Percentiles rank a stretch among this genome's conserved stretches.
These are phyloP conservation scores for Fusarium sambucinum DNA, from an alignment of 2,329 filamentous ascomycete species.

Conservation along the genomic window DNA sequence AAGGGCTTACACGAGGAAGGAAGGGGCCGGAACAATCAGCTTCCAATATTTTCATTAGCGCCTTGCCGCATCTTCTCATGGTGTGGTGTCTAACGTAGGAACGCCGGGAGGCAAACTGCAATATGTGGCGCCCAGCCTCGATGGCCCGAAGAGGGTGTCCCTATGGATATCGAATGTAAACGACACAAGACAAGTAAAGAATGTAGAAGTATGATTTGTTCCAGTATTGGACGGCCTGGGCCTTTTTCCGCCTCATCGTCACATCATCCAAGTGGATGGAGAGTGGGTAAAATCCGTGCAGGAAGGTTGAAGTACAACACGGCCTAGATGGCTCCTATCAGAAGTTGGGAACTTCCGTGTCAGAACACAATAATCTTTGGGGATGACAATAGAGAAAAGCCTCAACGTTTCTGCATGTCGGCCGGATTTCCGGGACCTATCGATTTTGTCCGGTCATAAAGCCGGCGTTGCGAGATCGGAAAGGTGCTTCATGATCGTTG, in stretches of 20 bases:
- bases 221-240: constrained; percentile 24
- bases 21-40: constrained; percentile 27
- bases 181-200: constrained; percentile 4
- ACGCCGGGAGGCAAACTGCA: constrained; percentile 41
- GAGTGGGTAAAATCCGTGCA: constrained; percentile 3
- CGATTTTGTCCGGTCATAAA: constrained; percentile 5
- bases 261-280: constrained; percentile 8
- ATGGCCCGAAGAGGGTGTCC: constrained; percentile 26
- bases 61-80: constrained; percentile 31
- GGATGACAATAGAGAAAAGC: constrained; percentile 11
- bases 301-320: constrained; percentile 1
- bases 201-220: constrained; percentile 9
- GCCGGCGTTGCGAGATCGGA: constrained; percentile 32
- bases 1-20: constrained; percentile 23
- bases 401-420: constrained; percentile 39
- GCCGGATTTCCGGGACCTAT: constrained; percentile 18
- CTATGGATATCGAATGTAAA: constrained; percentile 11
- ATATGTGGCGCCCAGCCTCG: constrained; percentile 39
- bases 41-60: constrained; percentile 22
- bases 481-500: constrained; percentile 9
- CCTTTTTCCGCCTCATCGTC: constrained; percentile 8
- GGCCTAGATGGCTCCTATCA: constrained; percentile 5
- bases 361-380: constrained; percentile 14
- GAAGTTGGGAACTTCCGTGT: constrained; percentile 8
- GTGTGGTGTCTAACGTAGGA: constrained; percentile 34